These are phyloP conservation scores for Ogataea pignaliae DNA, from an alignment of 805 yeast species.

Conservation along the genomic window DNA sequence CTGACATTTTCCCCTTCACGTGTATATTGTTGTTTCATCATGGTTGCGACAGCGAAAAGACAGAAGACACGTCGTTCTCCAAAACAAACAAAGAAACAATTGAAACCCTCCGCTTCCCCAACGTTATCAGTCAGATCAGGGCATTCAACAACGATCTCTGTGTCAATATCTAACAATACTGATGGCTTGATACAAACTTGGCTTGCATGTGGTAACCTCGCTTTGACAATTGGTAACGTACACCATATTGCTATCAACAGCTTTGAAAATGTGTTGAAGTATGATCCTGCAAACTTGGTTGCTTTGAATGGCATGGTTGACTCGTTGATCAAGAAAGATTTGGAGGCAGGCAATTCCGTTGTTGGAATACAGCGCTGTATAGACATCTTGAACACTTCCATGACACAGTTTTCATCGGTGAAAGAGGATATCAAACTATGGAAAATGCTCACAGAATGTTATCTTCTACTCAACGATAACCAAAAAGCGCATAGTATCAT, in stretches of 20 bases:
- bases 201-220: constrained; percentile 44
- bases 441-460: constrained; percentile 50
- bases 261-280: constrained; percentile 39
- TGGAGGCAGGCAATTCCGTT: constrained; percentile 32
- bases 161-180: background rate
- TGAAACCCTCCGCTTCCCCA: constrained; percentile 1
- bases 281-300: constrained; percentile 34
- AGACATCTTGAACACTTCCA: constrained; percentile 35
- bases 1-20: no score
- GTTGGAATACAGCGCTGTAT: constrained; percentile 37
- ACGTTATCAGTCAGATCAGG: background rate
- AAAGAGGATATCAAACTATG: constrained; percentile 37
- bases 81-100: background rate
- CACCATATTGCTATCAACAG: constrained; percentile 37
- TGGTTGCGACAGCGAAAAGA: constrained; percentile 1
- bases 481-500: constrained; percentile 45
- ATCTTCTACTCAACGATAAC: constrained; percentile 39
- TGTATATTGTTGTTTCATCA: background rate
- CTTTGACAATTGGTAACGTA: constrained; percentile 35
- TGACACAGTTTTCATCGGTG: constrained; percentile 35
- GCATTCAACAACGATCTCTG: background rate
- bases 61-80: constrained; percentile 2
- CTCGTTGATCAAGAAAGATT: constrained; percentile 37
- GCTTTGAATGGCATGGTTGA: constrained; percentile 43
- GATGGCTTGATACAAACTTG: constrained; percentile 30